Base-by-base conservation (phyloP, 1,284 basidiomycete genomes). In the Ceratobasidium sp. region DNA sequence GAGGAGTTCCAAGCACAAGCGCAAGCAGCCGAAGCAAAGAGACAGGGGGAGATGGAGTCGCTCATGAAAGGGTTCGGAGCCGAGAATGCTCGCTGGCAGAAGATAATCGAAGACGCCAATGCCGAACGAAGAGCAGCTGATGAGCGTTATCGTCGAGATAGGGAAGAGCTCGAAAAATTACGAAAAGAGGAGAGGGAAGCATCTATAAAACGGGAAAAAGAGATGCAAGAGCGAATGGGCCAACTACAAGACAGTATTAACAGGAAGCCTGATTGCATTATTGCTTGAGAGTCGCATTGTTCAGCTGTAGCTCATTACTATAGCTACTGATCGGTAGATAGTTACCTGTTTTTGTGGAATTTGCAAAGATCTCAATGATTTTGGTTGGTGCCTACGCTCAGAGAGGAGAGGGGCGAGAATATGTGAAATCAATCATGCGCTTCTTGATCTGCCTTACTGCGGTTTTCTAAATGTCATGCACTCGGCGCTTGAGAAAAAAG, bases 31-130 rank as follows among this genome's bases (percentile, higher is more conserved):
- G 22, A 54, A 69, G 41, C 24, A 19, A 1, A 36, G 36, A 27
- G 65, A 69, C 2, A 53, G 56, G 53, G 44, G 15, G 65, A 69
- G 22, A 7, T 57, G 14, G 65, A 41, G 51, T 54, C 65, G 24
- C 48, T 69, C n/a, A 53, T 22, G 51, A 41, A 69, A 17, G 65
- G 53, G 9, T 56, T 53, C 33, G 36, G 41, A 27, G 64, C 33
- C 1, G 64, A 67, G 22, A 48, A 67, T 24, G 66, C n/a, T 15
- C 15, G 51, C 27, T 69, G 66, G 66, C 29, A 69, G 24, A 41
- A 69, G 51, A 33, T 56, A 36, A 47, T 57, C 24, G 66, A 69
- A 24, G 66, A 19, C 8, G 66, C 66, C 4, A 15, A 27, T n/a
- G 36, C 33, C 1, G 6, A 45, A 11, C 47, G 36, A n/a, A 22